These are phyloP conservation scores for Suillus plorans DNA, from an alignment of 768 basidiomycete genomes.

Conservation along the genomic window DNA sequence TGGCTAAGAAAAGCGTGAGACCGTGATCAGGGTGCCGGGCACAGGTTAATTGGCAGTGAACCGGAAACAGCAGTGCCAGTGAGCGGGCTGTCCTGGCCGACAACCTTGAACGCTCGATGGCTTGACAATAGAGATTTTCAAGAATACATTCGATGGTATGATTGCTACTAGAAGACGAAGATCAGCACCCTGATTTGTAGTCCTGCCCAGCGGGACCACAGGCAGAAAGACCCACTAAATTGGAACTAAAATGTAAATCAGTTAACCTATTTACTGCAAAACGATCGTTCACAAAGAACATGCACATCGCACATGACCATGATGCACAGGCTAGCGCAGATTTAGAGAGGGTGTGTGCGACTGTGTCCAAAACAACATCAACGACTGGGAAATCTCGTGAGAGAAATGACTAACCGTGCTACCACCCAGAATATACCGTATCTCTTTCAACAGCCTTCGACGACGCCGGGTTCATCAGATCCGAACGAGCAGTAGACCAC, in stretches of 20 bases:
- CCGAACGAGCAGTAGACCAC: background rate
- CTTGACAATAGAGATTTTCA: background rate
- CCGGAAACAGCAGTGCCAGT: background rate
- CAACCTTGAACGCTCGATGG: background rate
- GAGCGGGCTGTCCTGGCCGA: constrained; percentile 3
- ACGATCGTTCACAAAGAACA: background rate
- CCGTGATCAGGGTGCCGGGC: constrained; percentile 6
- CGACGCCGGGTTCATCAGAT: background rate
- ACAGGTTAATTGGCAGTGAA: background rate
- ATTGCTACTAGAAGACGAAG: background rate
- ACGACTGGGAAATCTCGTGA: background rate
- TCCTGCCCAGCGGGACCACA: background rate
- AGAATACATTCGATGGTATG: background rate
- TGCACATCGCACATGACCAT: background rate
- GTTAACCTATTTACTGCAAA: background rate
- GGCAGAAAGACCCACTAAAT: background rate
- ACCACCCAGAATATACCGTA: background rate
- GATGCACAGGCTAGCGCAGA: background rate
- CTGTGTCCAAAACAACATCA: background rate
- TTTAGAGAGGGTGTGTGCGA: background rate
- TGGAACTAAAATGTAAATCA: background rate
- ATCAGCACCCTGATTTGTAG: background rate
- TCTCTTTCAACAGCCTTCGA: background rate
- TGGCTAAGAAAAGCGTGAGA: constrained; percentile 17
- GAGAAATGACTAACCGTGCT: background rate